These are phyloP conservation scores for Kandelia obovata DNA, from an alignment of 345 rosid species.

Conservation along the genomic window DNA sequence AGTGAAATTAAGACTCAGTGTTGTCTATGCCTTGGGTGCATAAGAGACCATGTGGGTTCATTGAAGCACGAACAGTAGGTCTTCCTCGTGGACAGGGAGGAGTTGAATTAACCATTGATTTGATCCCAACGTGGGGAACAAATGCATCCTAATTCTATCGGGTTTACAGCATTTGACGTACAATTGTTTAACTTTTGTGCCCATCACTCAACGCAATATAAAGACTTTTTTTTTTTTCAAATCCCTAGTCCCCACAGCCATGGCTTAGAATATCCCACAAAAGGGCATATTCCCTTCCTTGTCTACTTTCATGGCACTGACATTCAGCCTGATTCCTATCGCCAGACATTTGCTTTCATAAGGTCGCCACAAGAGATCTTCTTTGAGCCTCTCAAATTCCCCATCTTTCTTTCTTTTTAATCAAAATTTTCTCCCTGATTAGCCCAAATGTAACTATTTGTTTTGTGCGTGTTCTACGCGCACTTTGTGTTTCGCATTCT, in stretches of 20 bases:
- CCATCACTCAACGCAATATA: too few relatives aligned
- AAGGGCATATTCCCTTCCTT: neutral
- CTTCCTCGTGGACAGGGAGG: too few relatives aligned
- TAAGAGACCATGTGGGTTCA: too few relatives aligned
- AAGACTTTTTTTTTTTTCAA: neutral
- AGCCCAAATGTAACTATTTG: neutral
- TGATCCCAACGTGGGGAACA: too few relatives aligned
- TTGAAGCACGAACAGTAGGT: too few relatives aligned
- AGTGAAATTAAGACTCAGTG: too few relatives aligned
- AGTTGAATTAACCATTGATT: too few relatives aligned
- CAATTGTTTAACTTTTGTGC: too few relatives aligned
- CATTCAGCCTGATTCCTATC: conserved; percentile 25
- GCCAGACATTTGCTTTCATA: neutral
- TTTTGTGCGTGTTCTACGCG: conserved; percentile 1
- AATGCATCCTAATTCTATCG: too few relatives aligned
- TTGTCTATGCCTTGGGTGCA: too few relatives aligned
- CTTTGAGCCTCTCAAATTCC: conserved; percentile 15
- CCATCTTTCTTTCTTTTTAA: neutral
- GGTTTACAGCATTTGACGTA: too few relatives aligned
- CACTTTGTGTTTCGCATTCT: neutral
- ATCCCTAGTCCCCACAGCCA: neutral
- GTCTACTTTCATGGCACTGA: conserved; percentile 17
- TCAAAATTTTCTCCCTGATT: neutral
- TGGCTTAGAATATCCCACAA: neutral
- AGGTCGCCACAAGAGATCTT: conserved; percentile 27